Conservation (phyloP, 805 yeast species). For the Scheffersomyces spartinae region DNA sequence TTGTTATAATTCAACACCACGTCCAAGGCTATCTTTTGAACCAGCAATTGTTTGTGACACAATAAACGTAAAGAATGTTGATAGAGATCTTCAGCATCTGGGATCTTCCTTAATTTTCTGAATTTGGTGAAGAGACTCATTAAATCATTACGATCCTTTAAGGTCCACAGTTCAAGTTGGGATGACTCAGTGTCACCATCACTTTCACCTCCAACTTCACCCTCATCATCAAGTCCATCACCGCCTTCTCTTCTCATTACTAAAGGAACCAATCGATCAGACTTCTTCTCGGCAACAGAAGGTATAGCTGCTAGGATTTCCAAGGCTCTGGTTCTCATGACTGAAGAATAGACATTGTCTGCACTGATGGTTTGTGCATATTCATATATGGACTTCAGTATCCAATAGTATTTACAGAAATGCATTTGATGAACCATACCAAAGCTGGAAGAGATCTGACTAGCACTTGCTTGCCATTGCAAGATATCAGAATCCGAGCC, state of each 20-base stretch:
- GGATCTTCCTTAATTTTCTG: constrained; percentile 46
- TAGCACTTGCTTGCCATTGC: constrained; percentile 35
- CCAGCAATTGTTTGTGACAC: constrained; percentile 45
- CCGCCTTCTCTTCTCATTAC: constrained; percentile 30
- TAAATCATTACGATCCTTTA: constrained; percentile 44
- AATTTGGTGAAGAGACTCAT: constrained; percentile 55
- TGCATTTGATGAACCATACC: constrained; percentile 11
- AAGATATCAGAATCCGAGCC: constrained; percentile 5
- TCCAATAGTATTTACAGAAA: constrained; percentile 17
- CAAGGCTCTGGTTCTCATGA: constrained; percentile 45
- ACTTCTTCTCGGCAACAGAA: constrained; percentile 54
- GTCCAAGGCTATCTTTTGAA: constrained; percentile 64
- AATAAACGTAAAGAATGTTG: constrained; percentile 42
- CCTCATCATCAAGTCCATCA: constrained; percentile 6
- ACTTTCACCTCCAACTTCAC: constrained; percentile 7
- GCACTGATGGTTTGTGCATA: constrained; percentile 24
- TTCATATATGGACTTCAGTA: constrained; percentile 25
- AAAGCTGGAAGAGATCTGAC: too few relatives aligned
- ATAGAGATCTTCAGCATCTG: constrained; percentile 41
- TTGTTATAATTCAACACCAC: constrained; percentile 57
- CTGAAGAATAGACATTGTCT: constrained; percentile 25
- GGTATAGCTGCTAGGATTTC: constrained; percentile 51
- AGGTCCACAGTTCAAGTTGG: constrained; percentile 20
- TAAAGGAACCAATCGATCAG: constrained; percentile 44
- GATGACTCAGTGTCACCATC: constrained; percentile 10